These are phyloP conservation scores for Conoideocrella luteorostrata DNA, from an alignment of 2,329 filamentous ascomycete genomes.

Conservation along the genomic window DNA sequence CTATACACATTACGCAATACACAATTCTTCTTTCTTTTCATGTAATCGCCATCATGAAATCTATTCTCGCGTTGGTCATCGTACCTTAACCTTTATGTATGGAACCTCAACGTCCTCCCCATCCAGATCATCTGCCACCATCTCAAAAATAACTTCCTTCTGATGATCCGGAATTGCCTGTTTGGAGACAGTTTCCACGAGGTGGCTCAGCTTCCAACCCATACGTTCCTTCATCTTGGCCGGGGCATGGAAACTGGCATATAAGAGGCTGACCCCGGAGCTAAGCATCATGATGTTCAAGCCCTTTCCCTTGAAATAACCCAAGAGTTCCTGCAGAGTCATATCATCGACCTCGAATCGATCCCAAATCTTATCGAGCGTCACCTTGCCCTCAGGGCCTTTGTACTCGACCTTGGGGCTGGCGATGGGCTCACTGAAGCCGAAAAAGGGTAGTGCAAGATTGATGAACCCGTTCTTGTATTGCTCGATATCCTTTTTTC, in stretches of 20 bases:
- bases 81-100: conserved; percentile 83
- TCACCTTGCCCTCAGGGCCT: conserved; percentile 70
- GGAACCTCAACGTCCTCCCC: conserved; percentile 96
- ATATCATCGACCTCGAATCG: conserved; percentile 87
- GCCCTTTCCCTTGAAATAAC: conserved; percentile 74
- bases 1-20: background rate
- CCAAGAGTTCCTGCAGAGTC: conserved; percentile 75
- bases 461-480: conserved; percentile 99
- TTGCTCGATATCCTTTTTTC: conserved; percentile 93
- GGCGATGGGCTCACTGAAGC: conserved; percentile 93
- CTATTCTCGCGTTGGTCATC: conserved; percentile 15
- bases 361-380: conserved; percentile 96
- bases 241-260: conserved; percentile 84
- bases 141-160: conserved; percentile 94
- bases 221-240: conserved; percentile 75
- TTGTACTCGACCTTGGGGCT: conserved; percentile 90
- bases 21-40: background rate
- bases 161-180: conserved; percentile 87
- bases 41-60: conserved; percentile 7
- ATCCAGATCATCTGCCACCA: conserved; percentile 80
- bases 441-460: conserved; percentile 92
- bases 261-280: conserved; percentile 92
- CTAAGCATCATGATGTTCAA: conserved; percentile 87
- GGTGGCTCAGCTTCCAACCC: conserved; percentile 75
- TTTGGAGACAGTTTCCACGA: conserved; percentile 85